phyloP scores from a whole-genome alignment of 352 stramenopile species.

The Phytophthora cactorum region DNA sequence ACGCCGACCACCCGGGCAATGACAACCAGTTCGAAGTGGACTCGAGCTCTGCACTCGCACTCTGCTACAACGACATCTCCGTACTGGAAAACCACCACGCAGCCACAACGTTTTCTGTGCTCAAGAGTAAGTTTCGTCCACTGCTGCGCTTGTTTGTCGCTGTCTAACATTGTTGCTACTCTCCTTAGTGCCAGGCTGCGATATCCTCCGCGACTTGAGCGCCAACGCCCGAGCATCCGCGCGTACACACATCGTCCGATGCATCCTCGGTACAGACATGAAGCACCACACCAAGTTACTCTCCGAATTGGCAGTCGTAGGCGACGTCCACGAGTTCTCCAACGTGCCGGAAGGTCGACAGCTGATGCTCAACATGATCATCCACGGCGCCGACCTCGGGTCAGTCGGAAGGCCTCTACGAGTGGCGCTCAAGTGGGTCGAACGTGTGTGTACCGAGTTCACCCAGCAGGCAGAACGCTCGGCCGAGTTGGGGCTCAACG shows the following conservation, averaged over 20 bases:
- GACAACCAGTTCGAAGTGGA: slow-evolving; percentile 92
- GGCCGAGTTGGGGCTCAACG: slow-evolving; percentile 58
- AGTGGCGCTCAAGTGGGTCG: slow-evolving; percentile 71
- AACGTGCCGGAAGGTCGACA: slow-evolving; percentile 68
- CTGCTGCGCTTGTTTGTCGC: not conserved
- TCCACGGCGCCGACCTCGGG: slow-evolving; percentile 78
- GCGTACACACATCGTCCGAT: slow-evolving; percentile 71
- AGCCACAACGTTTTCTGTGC: slow-evolving; percentile 73
- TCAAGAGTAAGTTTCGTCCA: slow-evolving; percentile 46
- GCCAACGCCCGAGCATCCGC: slow-evolving; percentile 47
- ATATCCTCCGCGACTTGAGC: slow-evolving; percentile 68
- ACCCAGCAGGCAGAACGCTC: slow-evolving; percentile 69
- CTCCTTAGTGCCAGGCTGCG: slow-evolving; percentile 48
- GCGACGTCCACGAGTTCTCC: slow-evolving; percentile 57
- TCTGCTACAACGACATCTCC: slow-evolving; percentile 91
- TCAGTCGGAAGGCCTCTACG: slow-evolving; percentile 58
- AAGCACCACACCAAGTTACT: slow-evolving; percentile 83
- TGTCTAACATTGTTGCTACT: slow-evolving; percentile 8
- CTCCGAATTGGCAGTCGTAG: slow-evolving; percentile 52
- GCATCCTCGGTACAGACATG: slow-evolving; percentile 85
- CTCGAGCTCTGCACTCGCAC: slow-evolving; percentile 71
- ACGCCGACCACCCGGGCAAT: slow-evolving; percentile 89
- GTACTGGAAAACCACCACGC: slow-evolving; percentile 91
- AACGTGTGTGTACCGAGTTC: slow-evolving; percentile 83
- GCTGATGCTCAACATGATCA: slow-evolving; percentile 84